These are phyloP conservation scores for Serendipita indica DNA, from an alignment of 768 basidiomycete species.

Conservation along the genomic window DNA sequence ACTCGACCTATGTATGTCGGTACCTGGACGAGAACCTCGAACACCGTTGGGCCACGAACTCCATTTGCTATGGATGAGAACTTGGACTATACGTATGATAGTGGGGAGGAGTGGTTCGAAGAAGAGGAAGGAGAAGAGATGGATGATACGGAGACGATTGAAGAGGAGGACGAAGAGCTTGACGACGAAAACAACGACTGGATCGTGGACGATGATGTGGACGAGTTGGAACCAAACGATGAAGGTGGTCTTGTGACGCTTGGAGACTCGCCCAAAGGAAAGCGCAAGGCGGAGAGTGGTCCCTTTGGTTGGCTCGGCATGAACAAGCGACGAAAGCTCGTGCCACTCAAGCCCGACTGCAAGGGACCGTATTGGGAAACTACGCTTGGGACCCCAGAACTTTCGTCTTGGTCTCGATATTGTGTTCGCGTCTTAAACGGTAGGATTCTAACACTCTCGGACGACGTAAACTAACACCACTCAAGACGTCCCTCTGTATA, in stretches of 20 bases:
- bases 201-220: slow-evolving; percentile 63
- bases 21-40: slow-evolving; percentile 80
- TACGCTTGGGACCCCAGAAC: slow-evolving; percentile 46
- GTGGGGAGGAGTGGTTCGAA: slow-evolving; percentile 92
- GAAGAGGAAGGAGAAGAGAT: slow-evolving; percentile 69
- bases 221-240: slow-evolving; percentile 30
- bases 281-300: slow-evolving; percentile 24
- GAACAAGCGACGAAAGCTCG: slow-evolving; percentile 54
- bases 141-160: slow-evolving; percentile 33
- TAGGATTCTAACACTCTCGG: slow-evolving; percentile 24
- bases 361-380: slow-evolving; percentile 78
- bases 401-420: slow-evolving; percentile 58
- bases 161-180: slow-evolving; percentile 55
- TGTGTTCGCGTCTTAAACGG: slow-evolving; percentile 77
- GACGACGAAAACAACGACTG: slow-evolving; percentile 63
- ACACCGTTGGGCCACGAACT: slow-evolving; percentile 61
- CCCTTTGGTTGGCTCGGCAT: slow-evolving; percentile 31
- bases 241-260: slow-evolving; percentile 20
- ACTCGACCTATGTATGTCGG: slow-evolving; percentile 81
- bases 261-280: neutral
- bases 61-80: slow-evolving; percentile 70
- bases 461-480: neutral
- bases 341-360: slow-evolving; percentile 62
- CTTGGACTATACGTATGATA: slow-evolving; percentile 85
- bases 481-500: slow-evolving; percentile 52